Evolutionary conservation across 805 yeast genomes (phyloP).

Genomic region (Komagataella kurtzmanii): DNA sequence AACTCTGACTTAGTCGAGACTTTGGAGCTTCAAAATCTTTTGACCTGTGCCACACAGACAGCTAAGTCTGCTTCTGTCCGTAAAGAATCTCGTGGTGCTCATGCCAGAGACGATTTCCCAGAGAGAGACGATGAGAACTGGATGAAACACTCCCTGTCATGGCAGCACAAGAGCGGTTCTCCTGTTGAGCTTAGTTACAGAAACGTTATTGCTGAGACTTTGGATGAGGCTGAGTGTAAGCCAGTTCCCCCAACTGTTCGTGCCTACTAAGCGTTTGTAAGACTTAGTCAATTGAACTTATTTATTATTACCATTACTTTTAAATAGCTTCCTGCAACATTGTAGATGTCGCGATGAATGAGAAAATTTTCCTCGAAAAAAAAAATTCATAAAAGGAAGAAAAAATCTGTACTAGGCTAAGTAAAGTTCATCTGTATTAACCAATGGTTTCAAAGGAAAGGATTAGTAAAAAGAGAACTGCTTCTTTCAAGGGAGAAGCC

Average conservation of each 20-base stretch:
- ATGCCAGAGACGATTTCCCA: constrained; percentile 96
- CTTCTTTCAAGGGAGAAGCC: constrained; percentile 6
- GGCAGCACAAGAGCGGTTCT: constrained; percentile 68
- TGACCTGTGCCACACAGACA: constrained; percentile 95
- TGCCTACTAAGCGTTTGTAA: constrained; percentile 47
- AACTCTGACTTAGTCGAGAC: constrained; percentile 95
- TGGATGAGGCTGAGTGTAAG: constrained; percentile 88
- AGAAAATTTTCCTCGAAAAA: constrained; percentile 9
- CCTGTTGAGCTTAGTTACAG: constrained; percentile 72
- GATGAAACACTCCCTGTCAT: constrained; percentile 95
- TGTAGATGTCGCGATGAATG: constrained; percentile 13
- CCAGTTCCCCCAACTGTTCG: constrained; percentile 96
- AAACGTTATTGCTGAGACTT: constrained; percentile 66
- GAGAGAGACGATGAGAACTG: constrained; percentile 91
- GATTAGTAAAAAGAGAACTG: constrained; percentile 1
- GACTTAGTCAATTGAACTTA: not conserved
- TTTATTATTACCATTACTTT: not conserved
- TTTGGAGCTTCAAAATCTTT: constrained; percentile 87
- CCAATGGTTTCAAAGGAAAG: not conserved
- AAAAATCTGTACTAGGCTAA: constrained; percentile 2
- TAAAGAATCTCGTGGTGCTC: constrained; percentile 98
- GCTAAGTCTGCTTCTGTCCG: constrained; percentile 91
- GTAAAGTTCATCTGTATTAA: not conserved
- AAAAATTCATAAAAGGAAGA: not conserved
- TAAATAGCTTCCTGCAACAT: not conserved